These are phyloP conservation scores for Paecilomyces sp. DNA, from an alignment of 2,329 filamentous ascomycete genomes.

Conservation along the genomic window DNA sequence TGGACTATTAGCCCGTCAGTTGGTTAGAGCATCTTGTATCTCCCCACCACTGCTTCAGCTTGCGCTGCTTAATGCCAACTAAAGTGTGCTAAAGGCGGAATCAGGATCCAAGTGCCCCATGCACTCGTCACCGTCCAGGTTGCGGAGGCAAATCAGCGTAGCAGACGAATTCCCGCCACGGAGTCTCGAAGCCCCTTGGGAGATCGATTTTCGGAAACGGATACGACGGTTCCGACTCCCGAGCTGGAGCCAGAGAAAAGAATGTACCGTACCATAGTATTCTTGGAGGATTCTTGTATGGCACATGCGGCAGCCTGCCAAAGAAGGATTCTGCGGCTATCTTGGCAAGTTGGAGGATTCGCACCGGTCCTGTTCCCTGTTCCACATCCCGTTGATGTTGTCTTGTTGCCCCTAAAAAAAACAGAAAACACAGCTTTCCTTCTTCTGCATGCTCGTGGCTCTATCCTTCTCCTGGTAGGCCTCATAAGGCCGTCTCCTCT, in stretches of 20 bases:
- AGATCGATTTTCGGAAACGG: neutral
- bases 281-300: too few relatives aligned
- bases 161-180: neutral
- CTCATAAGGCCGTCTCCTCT: neutral
- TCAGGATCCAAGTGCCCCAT: neutral
- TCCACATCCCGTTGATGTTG: neutral
- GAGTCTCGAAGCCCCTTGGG: neutral
- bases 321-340: neutral
- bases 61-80: neutral
- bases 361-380: neutral
- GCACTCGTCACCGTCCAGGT: neutral
- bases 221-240: neutral
- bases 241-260: neutral
- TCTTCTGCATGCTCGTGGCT: neutral
- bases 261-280: neutral
- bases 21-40: neutral
- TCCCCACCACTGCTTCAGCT: neutral
- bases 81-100: neutral
- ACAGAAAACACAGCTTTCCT: neutral
- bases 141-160: neutral
- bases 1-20: neutral
- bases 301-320: neutral
- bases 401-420: neutral
- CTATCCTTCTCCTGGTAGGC: neutral
- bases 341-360: neutral